Evolutionary conservation across 2,329 filamentous ascomycete genomes (phyloP), one percentile per base, ranked within the genome.

Genomic region (Aureobasidium lini): DNA sequence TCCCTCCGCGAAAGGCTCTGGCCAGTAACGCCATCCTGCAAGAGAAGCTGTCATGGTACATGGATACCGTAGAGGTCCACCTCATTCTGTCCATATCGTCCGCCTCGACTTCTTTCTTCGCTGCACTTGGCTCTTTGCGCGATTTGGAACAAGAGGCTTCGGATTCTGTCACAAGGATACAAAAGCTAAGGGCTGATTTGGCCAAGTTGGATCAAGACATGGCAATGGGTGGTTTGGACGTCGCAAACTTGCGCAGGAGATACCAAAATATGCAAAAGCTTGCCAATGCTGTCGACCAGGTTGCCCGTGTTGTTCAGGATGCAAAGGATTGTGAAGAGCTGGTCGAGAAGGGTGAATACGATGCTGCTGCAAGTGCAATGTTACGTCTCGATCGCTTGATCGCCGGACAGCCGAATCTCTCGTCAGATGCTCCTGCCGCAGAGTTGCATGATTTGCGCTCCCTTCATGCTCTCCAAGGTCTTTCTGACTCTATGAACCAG

Each of bases 1-100:
- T 74, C 16, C 73, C 75, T 11, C 79, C 79, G 8, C 84, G 93
- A 62, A 97, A 96, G 71, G 89, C 90, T 1, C 78, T 99, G 31
- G 93, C 93, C 7, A 96, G 92, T 0, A 99, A 99, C 73, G 94
- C 94, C 0, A 99, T 99, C 61, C 73, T 99, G 37, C 94, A 99
- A 71, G 94, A 99, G 73, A 99, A 99, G 73, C 79, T 99, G 11
- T 97, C 94, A 0, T 99, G 94, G 94, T 99, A 99, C 72, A 96
- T 99, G 91, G 94, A 99, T 71, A 99, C 94, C 0, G 91, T 99
- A 23, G 94, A 99, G 71, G 90, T 99, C 58, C 94, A 99, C 71
- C 79, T 99, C 7, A 96, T 99, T 66, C 90, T 90, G 34, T 96
- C 92, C 0, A 99, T 99, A 63, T 97, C 93, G 2, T 91, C 89